Base-by-base conservation (phyloP, 1,139 yeast genomes). In the Casaregolazyma suthepensis region DNA sequence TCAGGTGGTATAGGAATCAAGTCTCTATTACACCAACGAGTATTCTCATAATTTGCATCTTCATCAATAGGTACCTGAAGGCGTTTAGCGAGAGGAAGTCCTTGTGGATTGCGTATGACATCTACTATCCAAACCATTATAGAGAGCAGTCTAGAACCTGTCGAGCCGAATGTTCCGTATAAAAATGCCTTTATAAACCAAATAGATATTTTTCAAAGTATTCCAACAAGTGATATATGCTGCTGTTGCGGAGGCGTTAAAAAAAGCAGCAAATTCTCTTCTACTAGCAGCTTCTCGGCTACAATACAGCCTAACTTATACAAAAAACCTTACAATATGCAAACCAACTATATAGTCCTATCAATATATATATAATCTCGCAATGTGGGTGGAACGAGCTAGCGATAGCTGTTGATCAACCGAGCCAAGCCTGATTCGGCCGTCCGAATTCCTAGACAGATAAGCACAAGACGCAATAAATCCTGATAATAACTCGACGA, bases 1-100 rank as follows among this genome's bases (percentile, higher is more conserved):
- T 54, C 45, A 13, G 63, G 62, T 5, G 66, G 66, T 53, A 63
- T 44, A 12, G 66, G 66, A 20, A 61, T 54, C 23, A 62, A 52
- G 48, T 63, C 66, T 13, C 52, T 46, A 46, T 60, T 61, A 5
- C 45, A 46, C 59, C 58, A 56, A 23, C 26, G 22, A 23, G 50
- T 31, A 20, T 48, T 42, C 3, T 46, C 29, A 18, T 26, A 26
- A 19, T 45, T 45, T 9, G 44, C 35, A 35, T 46, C 40, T 35
- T 35, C 40, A 35, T 35, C 40, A 15, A 35, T 35, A 35, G 40
- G 40, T 7, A 35, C 40, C 17, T 35, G 40, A 15, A 35, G 40
- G 5, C 40, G 40, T 35, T 35, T 13, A 12, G 40, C 40, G 9
- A 35, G 17, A 35, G 40, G 40, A n/a, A 35, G 40, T 35, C 40